Base-by-base conservation (phyloP, 306 rosid genomes). In the Hippophae rhamnoides region DNA sequence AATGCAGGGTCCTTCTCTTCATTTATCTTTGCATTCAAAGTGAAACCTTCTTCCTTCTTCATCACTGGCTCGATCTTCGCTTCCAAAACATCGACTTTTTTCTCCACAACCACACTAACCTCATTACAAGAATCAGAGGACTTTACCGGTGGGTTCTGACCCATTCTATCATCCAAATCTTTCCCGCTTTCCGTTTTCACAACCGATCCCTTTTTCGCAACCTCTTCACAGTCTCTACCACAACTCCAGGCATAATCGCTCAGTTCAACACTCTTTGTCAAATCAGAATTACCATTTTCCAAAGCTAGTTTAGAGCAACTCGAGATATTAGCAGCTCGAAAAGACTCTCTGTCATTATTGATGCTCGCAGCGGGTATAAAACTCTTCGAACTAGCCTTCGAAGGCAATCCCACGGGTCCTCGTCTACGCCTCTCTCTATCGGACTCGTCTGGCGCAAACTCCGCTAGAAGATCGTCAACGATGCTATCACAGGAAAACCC, bases 381-480 rank as follows among this genome's bases (percentile, higher is more conserved):
- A 54, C 56, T 55, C 68, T 53, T 84, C 6, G 68, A 14, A 18
- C 26, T 52, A 10, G 72, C 50, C 11, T 58, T 13, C 7, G 61
- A 38, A 66, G 38, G 38, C 38, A 31, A 31, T 31, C 61, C 67
- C 0, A 49, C 5, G 23, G 73, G 84, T 5, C 60, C 78, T 62
- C 80, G 84, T 73, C 86, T 72, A 3, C 93, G 93, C 58, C 67
- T 78, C 42, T 78, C 76, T 58, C 82, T 76, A 54, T 92, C 99
- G 1, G 66, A 66, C 74, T 92, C 95, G 9, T 92, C 96, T 1
- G 99, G 88, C 0, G 99, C 90, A 56, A 85, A 87, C 73, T 88
- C 96, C 0, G 89, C 92, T 10, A 92, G 79, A 40, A 92, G 86
- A 54, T 92, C 96, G 7, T 92, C 96, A 2, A 92, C 90, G 25